Evolutionary conservation across 2,329 filamentous ascomycete genomes (phyloP).

Genomic region (Beauveria sp.): DNA sequence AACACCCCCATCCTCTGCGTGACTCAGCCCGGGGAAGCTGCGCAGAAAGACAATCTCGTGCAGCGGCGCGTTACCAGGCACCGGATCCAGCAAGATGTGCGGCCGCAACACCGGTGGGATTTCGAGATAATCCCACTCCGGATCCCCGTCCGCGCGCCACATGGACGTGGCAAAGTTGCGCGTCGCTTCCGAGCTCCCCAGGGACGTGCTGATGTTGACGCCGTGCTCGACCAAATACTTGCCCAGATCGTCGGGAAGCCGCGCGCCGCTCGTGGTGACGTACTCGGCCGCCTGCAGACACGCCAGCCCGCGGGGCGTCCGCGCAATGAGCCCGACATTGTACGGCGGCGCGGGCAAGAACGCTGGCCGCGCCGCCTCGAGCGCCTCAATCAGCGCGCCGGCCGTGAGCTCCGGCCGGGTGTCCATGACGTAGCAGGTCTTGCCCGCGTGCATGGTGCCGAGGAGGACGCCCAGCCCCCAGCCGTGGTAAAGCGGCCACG

Average conservation of each 20-base stretch:
- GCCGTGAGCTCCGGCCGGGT: not conserved
- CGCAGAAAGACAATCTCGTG: not conserved
- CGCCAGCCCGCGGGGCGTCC: not conserved
- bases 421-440: not conserved
- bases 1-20: not conserved
- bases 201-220: not conserved
- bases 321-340: not conserved
- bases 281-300: not conserved
- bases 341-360: slow-evolving; percentile 1
- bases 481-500: slow-evolving; percentile 6
- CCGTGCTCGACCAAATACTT: not conserved
- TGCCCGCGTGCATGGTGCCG: not conserved
- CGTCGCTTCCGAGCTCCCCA: slow-evolving; percentile 4
- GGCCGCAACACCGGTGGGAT: not conserved
- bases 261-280: slow-evolving; percentile 1
- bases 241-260: not conserved
- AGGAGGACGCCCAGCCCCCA: not conserved
- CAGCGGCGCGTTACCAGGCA: not conserved
- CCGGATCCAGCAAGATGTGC: slow-evolving; percentile 3
- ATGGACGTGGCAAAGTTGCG: slow-evolving; percentile 2
- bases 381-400: not conserved
- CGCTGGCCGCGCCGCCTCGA: not conserved
- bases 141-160: not conserved
- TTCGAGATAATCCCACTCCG: not conserved
- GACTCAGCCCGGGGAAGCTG: not conserved